Evolutionary conservation across 192 early-diverging fungal genomes (phyloP), one percentile per base, ranked within the genome.

Genomic region (Coemansia erecta): DNA sequence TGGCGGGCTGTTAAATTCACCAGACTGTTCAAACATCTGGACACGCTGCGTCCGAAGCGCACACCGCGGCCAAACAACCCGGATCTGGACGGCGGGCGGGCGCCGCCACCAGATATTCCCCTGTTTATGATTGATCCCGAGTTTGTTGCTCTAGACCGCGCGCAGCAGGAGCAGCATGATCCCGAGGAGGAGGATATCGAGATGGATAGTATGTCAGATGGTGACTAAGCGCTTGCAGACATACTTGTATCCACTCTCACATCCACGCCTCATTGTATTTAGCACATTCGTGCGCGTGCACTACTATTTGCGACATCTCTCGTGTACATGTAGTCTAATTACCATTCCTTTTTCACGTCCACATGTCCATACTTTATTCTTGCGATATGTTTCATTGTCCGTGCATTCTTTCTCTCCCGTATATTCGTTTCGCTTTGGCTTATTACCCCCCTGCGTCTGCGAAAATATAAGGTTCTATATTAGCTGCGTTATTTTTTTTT

Each of bases 41-140:
- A 78, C 54, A 66, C 75, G 6, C 49, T 78, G 61, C 70, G 75
- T 4, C 70, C 75, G 10, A 78, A 78, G 59, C 75, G 75, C 37
- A 78, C 75, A 15, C 66, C 66, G n/a, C 75, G 75, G 1, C 70
- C 65, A 5, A 40, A 2, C 50, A 64, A 78, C 12, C 58, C 75
- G 2, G 42, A 31, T 2, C 66, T 78, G 13, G 60, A 46, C 46
- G 66, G 65, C 8, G 50, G 59, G 1, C 40, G 55, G 24, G 43
- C 56, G 23, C 75, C 75, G 19, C 59, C 66, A 24, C 61, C 70
- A 26, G 75, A 72, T 11, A 61, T 78, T 8, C 75, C 69, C 0
- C 18, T 45, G 21, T 69, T 61, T 46, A 65, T 78, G 70, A 64
- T 78, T 41, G 70, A 68, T 24, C 66, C 55, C 15, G 66, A 40